Conservation (phyloP, 1,284 basidiomycete genomes). For the Phellopilus nigrolimitatus region DNA sequence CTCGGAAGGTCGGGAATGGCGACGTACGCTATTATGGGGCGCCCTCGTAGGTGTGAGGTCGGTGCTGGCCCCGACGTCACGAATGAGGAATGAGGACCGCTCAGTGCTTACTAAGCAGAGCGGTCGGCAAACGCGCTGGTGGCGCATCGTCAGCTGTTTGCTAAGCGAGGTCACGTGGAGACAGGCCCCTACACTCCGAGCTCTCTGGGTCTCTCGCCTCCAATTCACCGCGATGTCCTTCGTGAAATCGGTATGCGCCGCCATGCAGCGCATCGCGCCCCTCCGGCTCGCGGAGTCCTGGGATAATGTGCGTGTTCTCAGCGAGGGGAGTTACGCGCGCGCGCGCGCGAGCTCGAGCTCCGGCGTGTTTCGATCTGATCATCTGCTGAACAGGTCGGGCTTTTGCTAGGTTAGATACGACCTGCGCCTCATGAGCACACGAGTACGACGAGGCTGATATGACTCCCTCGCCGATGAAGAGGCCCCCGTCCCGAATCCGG, state of each 20-base stretch:
- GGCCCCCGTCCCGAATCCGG: conserved; percentile 58
- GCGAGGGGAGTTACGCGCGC: not conserved
- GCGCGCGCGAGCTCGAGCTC: conserved; percentile 18
- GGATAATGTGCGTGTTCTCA: conserved; percentile 72
- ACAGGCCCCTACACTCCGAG: not conserved
- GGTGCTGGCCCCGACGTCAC: too few species aligned
- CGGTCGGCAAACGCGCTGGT: too few species aligned
- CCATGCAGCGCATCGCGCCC: conserved; percentile 81
- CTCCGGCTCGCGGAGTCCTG: conserved; percentile 81
- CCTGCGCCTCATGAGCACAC: conserved; percentile 8
- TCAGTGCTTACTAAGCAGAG: too few species aligned
- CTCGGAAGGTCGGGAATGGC: too few species aligned
- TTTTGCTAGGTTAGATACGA: conserved; percentile 61
- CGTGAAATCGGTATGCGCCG: conserved; percentile 50
- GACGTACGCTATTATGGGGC: too few species aligned
- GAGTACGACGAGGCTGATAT: not conserved
- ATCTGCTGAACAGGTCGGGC: conserved; percentile 58
- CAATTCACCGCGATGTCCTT: conserved; percentile 28
- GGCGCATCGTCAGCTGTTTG: too few species aligned
- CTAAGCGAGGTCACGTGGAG: not conserved
- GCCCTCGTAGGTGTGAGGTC: too few species aligned
- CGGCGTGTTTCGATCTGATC: conserved; percentile 3
- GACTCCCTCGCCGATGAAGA: conserved; percentile 41
- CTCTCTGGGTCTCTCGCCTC: not conserved
- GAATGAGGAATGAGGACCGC: too few species aligned